Evolutionary conservation across 2,329 filamentous ascomycete genomes (phyloP), one percentile per base, ranked within the genome.

Genomic region (Sclerotinia spermophila): DNA sequence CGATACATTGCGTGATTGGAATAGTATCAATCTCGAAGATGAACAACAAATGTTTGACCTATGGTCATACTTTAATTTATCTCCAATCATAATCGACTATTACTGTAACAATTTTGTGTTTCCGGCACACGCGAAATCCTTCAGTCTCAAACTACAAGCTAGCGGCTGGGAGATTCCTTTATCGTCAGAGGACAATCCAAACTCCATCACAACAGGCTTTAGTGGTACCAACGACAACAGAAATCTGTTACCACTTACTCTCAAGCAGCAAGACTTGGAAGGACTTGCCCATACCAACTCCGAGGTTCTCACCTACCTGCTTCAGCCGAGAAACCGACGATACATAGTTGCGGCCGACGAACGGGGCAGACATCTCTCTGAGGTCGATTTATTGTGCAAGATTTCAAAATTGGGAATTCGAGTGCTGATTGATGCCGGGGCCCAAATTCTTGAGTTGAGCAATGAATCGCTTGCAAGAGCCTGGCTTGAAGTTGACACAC

Each of bases 191-290:
- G 13, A 38, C 76, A 91, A 0, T 85, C 76, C 81, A 87, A 5
- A 24, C 21, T 75, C 80, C 2, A 72, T 84, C 1, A 90, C 89
- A 0, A 92, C 89, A 0, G 90, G 90, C 0, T 93, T 94, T 76
- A 90, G 87, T 11, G 90, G 90, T 0, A 93, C 91, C 0, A 92
- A 91, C 59, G 90, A 93, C 75, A 88, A 86, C 30, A 82, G 84
- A 51, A 80, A 79, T 0, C 81, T 90, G 45, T 79, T 92, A 0
- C 90, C 90, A 0, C 77, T 88, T n/a, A 87, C 83, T 0, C 87
- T 92, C 30, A 78, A 81, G 30, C 89, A 92, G 67, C 79, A 86
- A 0, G 89, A 93, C 71, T 81, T 93, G 0, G 79, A 82, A 0
- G 78, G 81, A 0, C 81, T 91, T 0, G 75, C 79, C 0, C 86